Percentiles rank a stretch among this genome's conserved stretches.
Evolutionary conservation across 805 yeast genomes (phyloP).

Genomic region (Wickerhamomyces pijperi): DNA sequence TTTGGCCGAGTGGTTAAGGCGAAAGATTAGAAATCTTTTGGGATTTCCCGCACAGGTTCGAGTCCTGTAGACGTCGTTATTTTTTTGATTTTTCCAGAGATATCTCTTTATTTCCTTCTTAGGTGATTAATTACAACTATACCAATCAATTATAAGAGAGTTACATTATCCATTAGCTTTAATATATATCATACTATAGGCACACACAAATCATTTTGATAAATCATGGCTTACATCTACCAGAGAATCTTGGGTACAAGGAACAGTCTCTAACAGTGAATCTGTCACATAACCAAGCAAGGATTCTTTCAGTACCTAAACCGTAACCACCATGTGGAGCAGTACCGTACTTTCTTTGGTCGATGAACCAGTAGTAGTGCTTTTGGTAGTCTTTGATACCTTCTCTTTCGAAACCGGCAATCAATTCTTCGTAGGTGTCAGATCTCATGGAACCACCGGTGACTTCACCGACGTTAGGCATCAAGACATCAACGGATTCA

Average conservation of each 20-base stretch:
- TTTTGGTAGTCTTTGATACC: conserved; percentile 50
- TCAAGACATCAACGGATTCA: conserved; percentile 93
- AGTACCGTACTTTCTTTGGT: conserved; percentile 93
- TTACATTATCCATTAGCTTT: too few species aligned
- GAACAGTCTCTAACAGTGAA: conserved; percentile 98
- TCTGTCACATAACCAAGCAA: conserved; percentile 97
- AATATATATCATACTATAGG: too few species aligned
- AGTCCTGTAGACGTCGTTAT: conserved; percentile 62
- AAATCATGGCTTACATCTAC: conserved; percentile 95
- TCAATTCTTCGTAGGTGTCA: conserved; percentile 64
- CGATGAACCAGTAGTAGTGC: conserved; percentile 92
- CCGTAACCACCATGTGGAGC: conserved; percentile 99
- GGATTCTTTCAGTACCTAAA: conserved; percentile 92
- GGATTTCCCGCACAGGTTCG: conserved; percentile 59
- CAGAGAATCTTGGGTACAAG: conserved; percentile 93
- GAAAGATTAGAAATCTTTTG: conserved; percentile 52
- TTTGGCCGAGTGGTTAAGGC: conserved; percentile 61
- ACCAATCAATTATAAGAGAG: too few species aligned
- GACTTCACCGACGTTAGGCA: conserved; percentile 99
- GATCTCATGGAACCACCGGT: conserved; percentile 99
- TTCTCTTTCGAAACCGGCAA: conserved; percentile 90
- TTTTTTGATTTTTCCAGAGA: too few species aligned
- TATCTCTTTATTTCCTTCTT: too few species aligned
- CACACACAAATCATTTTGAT: too few species aligned
- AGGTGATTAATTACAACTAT: too few species aligned